Percentiles rank a stretch among this genome's conserved stretches.
Conservation (phyloP, 2,329 filamentous ascomycete species). For the Tolypocladium inflatum region DNA sequence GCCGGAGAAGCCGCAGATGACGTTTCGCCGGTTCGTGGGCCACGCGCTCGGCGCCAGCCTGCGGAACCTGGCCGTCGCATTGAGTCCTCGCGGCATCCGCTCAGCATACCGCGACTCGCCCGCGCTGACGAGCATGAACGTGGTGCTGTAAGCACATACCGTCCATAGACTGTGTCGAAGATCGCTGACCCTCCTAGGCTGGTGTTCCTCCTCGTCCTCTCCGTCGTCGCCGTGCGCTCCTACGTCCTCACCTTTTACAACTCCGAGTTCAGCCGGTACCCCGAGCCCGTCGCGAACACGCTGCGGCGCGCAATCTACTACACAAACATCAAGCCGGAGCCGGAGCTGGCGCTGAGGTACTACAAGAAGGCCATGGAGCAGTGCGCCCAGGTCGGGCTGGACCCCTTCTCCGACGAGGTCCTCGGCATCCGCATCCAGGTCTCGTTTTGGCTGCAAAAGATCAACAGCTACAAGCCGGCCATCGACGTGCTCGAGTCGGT, state of each 20-base stretch:
- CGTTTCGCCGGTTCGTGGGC: constrained; percentile 18
- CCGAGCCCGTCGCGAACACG: constrained; percentile 63
- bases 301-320: constrained; percentile 82
- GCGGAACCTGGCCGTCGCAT: constrained; percentile 21
- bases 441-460: constrained; percentile 69
- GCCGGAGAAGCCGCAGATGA: constrained; percentile 16
- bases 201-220: constrained; percentile 17
- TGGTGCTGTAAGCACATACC: constrained; percentile 17
- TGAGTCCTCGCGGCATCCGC: constrained; percentile 25
- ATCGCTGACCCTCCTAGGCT: constrained; percentile 13
- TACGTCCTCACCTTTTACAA: constrained; percentile 49
- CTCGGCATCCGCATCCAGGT: constrained; percentile 82
- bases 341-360: constrained; percentile 69
- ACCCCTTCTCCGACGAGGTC: constrained; percentile 85
- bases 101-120: constrained; percentile 24
- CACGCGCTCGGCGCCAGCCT: constrained; percentile 22
- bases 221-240: constrained; percentile 22
- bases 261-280: constrained; percentile 47
- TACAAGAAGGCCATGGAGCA: constrained; percentile 72
- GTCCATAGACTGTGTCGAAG: not conserved
- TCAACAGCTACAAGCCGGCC: constrained; percentile 58
- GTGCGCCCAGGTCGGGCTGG: constrained; percentile 65
- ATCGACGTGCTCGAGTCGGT: constrained; percentile 73
- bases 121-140: constrained; percentile 16
- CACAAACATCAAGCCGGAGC: constrained; percentile 66